Base-by-base conservation (phyloP, 805 yeast species). In the Hanseniaspora pseudoguilliermondii region DNA sequence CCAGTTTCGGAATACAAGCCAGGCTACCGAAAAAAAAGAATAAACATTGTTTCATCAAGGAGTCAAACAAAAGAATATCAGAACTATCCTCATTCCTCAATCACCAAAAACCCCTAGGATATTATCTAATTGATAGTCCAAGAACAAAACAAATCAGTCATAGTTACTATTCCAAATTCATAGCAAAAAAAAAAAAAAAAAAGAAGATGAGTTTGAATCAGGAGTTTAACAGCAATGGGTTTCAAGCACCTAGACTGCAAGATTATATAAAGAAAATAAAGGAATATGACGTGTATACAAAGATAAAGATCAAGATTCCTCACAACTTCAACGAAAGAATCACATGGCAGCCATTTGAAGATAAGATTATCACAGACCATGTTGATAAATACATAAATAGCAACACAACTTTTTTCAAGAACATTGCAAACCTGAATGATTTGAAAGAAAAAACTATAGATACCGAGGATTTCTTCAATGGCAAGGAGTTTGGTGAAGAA, bases 321-420 rank as follows among this genome's bases (percentile, higher is more conserved):
- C 48, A 53, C 35, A 53, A 34, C 32, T 44, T 53, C 27, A 43
- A 35, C 6, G 56, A 53, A 21, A 46, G 56, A 46, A 44, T 53
- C 7, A 53, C 56, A 3, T 53, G 56, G 56, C 56, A 53, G n/a
- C 56, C 42, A 13, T 53, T 53, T 46, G 56, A 53, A 23, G 56
- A 53, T 23, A 40, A 53, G n/a, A 36, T 46, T 3, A 53, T 53
- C 7, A 20, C 29, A 23, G 21, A 27, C 18, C 43, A 53, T 25
- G 29, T 53, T 11, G 41, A 53, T 25, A 35, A 36, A n/a, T 46
- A 23, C 21, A 43, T 53, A n/a, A 2, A 40, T 5, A 13, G 25
- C 15, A 38, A 36, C 18, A 38, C 38, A 11, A 47, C 29, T 11
- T 53, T 53, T 15, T 47, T 41, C 20, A n/a, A 39, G 8, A 11